A percentile compares a stretch with the other conserved stretches of the same genome.
These are phyloP conservation scores for Zymoseptoria passerinii DNA, from an alignment of 2,329 filamentous ascomycete genomes.

Conservation along the genomic window DNA sequence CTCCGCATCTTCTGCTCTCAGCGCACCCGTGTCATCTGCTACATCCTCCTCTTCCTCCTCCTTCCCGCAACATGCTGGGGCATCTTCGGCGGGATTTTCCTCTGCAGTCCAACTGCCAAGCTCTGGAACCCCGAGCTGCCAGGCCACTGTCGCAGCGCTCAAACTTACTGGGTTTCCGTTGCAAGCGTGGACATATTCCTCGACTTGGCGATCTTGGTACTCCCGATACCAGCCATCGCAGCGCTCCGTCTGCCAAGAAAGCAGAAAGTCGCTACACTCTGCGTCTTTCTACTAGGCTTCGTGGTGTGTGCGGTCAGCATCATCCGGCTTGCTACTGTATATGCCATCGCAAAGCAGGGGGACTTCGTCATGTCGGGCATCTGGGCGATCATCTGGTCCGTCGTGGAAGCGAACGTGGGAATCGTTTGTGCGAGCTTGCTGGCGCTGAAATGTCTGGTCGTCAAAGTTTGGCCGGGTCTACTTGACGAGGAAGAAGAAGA, in stretches of 20 bases:
- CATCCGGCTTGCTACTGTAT: constrained; percentile 19
- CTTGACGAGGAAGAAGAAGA: constrained; percentile 14
- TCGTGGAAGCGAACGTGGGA: constrained; percentile 37
- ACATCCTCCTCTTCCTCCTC: constrained; percentile 29
- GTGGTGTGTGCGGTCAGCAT: constrained; percentile 26
- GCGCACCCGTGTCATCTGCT: constrained; percentile 31
- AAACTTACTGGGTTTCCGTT: constrained; percentile 38
- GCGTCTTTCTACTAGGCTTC: constrained; percentile 38
- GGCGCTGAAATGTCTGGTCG: constrained; percentile 36
- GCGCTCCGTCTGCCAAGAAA: constrained; percentile 34
- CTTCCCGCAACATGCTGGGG: constrained; percentile 23
- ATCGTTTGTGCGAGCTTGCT: constrained; percentile 39
- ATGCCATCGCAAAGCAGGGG: constrained; percentile 13
- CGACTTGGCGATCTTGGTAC: constrained; percentile 37
- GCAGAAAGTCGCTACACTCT: constrained; percentile 36
- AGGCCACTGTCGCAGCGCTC: constrained; percentile 33
- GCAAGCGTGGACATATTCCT: constrained; percentile 38
- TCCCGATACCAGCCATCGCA: constrained; percentile 38
- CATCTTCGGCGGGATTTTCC: constrained; percentile 34
- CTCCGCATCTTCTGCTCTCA: constrained; percentile 37
- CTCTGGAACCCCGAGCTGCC: constrained; percentile 32
- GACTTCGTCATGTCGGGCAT: constrained; percentile 29
- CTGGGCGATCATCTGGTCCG: constrained; percentile 35
- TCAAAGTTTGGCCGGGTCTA: constrained; percentile 29
- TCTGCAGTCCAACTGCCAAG: constrained; percentile 34